Conservation (phyloP, 2,329 filamentous ascomycete species). For the Stemphylium vesicarium region DNA sequence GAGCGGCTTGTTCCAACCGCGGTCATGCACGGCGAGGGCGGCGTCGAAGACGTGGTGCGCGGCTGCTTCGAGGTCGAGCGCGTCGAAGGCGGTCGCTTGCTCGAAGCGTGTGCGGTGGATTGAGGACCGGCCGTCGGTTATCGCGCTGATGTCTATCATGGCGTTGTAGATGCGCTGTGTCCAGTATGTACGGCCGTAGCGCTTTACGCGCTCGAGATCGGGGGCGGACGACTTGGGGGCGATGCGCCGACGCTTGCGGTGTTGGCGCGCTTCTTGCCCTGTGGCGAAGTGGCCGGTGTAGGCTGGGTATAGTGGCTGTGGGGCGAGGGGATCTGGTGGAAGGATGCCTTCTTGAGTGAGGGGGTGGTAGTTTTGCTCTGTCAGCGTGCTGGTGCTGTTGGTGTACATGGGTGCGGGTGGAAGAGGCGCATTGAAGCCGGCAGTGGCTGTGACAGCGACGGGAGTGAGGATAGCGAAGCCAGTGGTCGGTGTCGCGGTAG, state of each 20-base stretch:
- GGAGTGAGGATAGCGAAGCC: too few relatives aligned
- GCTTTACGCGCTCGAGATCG: constrained; percentile 31
- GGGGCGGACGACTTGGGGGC: constrained; percentile 17
- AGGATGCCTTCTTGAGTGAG: background rate
- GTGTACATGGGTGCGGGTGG: background rate
- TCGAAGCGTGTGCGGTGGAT: constrained; percentile 30
- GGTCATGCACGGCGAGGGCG: constrained; percentile 32
- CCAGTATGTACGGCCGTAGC: constrained; percentile 38
- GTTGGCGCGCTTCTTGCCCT: constrained; percentile 20
- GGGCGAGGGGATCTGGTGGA: background rate
- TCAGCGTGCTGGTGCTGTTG: background rate
- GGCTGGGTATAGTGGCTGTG: constrained; percentile 18
- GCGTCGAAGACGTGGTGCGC: constrained; percentile 41
- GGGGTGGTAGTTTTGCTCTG: background rate
- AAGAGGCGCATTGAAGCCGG: background rate
- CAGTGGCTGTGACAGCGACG: background rate
- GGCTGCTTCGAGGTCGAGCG: constrained; percentile 33
- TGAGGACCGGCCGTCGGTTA: constrained; percentile 23
- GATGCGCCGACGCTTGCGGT: constrained; percentile 25
- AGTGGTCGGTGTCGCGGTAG: too few relatives aligned
- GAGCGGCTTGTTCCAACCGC: constrained; percentile 26
- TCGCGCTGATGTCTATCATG: constrained; percentile 32
- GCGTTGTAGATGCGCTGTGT: constrained; percentile 38
- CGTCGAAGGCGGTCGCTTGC: constrained; percentile 6
- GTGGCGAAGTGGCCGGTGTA: constrained; percentile 28